Percentiles rank a stretch among this genome's conserved stretches.
phyloP scores from a whole-genome alignment of 352 stramenopile genomes.

The Globisporangium orthogonon region DNA sequence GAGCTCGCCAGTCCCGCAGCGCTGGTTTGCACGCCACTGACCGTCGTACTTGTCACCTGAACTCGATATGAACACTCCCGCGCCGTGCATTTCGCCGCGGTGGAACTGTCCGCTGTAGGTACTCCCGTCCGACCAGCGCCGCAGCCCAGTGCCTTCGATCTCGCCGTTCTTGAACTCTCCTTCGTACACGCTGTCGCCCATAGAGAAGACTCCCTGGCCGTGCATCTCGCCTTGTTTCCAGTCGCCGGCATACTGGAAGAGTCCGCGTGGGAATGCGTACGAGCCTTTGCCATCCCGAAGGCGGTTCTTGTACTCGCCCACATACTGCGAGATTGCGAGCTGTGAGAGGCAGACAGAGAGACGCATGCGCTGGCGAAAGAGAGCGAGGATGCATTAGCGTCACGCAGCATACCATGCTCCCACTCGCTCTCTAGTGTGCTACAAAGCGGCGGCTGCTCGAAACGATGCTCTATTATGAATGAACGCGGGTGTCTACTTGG shows the following conservation, averaged over 20 bases:
- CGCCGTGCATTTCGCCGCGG: slow-evolving; percentile 41
- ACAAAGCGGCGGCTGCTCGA: too few species aligned
- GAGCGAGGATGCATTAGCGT: too few species aligned
- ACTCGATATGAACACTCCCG: slow-evolving; percentile 33
- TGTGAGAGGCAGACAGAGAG: too few species aligned
- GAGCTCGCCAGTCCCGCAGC: slow-evolving; percentile 31
- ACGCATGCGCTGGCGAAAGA: too few species aligned
- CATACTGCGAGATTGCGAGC: slow-evolving; percentile 21
- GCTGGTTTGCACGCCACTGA: slow-evolving; percentile 44
- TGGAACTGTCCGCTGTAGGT: slow-evolving; percentile 57
- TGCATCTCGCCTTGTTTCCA: slow-evolving; percentile 64
- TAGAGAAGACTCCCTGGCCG: slow-evolving; percentile 31
- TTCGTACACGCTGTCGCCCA: slow-evolving; percentile 30
- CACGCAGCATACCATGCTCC: too few species aligned
- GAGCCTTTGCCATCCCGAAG: slow-evolving; percentile 37
- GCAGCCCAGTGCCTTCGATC: slow-evolving; percentile 51
- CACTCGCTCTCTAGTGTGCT: too few species aligned
- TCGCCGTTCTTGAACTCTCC: slow-evolving; percentile 49
- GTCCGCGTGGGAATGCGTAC: slow-evolving; percentile 37
- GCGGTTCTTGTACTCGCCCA: slow-evolving; percentile 28
- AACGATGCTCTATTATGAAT: too few species aligned
- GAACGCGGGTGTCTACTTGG: slow-evolving; percentile 3
- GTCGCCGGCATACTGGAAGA: slow-evolving; percentile 58
- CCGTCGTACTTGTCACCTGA: slow-evolving; percentile 52
- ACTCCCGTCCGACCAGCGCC: slow-evolving; percentile 43